Base-by-base conservation (phyloP, 192 early-diverging fungal species). In the Spizellomyces sp. region DNA sequence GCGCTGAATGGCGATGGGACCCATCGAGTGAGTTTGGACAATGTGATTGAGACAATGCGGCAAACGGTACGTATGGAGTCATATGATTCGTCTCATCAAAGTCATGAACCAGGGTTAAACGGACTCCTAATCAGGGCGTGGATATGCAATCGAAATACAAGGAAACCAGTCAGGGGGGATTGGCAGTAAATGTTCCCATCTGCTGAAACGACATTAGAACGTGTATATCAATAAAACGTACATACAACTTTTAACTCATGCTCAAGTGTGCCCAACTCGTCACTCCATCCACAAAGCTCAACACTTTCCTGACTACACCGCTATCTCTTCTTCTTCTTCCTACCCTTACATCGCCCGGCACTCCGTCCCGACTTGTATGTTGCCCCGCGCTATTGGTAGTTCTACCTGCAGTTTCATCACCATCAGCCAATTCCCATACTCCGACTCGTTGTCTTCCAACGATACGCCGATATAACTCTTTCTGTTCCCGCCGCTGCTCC, bases 141-240 rank as follows among this genome's bases (percentile, higher is more conserved):
- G 94, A 95, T 76, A 95, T 95, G 94, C 88, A 90, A 88, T 89
- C 84, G 58, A 98, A 98, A 80, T 98, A 98, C 86, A 98, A 98
- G 81, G 96, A 98, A 74, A 98, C 96, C 0, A 90, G 88, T 21
- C 91, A 93, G 73, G 96, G 94, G 62, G 96, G 96, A 36, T 86
- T 98, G 44, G 93, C 93, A 7, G 93, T 95, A 47, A 94, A 95
- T 81, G 94, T 96, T 7, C 91, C 93, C 4, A 63, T 94, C 6
- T 81, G 80, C 68, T 81, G 45, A 46, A 36, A 36, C 27, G 27
- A 36, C 27, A 36, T 36, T 36, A 36, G 3, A 36, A 36, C 27
- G 3, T 36, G 27, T 36, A 36, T 36, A 36, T 36, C 27, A 54
- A 54, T 54, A 19, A 19, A n/a, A 54, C 17, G 1, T 54, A 54